These are phyloP conservation scores for Annulohypoxylon bovei DNA, from an alignment of 495 filamentous ascomycete species.

Conservation along the genomic window DNA sequence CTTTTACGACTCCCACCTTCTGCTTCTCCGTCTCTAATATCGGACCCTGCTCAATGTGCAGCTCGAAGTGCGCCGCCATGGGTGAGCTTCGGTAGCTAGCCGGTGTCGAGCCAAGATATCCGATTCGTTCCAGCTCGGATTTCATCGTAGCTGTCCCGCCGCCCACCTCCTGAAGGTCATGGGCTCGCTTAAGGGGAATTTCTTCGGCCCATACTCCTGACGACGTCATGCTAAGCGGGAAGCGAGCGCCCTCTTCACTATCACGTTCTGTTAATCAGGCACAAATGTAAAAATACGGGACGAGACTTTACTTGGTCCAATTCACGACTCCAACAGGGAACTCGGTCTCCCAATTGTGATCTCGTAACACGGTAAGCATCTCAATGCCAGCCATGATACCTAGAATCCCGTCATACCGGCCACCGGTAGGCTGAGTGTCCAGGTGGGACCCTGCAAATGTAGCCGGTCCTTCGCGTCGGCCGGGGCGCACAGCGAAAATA, in stretches of 20 bases:
- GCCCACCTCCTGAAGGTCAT: conserved; percentile 66
- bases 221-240: conserved; percentile 78
- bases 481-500: conserved; percentile 76
- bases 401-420: conserved; percentile 80
- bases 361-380: conserved; percentile 72
- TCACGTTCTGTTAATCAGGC: conserved; percentile 44
- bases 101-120: conserved; percentile 69
- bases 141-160: conserved; percentile 68
- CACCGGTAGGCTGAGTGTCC: conserved; percentile 81
- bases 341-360: conserved; percentile 73
- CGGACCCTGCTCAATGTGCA: conserved; percentile 86
- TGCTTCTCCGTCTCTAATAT: conserved; percentile 69
- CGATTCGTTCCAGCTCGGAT: conserved; percentile 73
- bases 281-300: conserved; percentile 36
- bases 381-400: conserved; percentile 79
- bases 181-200: conserved; percentile 70
- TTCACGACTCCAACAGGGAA: conserved; percentile 78
- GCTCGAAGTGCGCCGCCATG: conserved; percentile 83
- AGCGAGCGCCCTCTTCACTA: conserved; percentile 81
- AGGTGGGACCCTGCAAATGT: conserved; percentile 80
- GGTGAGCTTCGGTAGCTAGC: conserved; percentile 69
- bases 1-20: conserved; percentile 76
- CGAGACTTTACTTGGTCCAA: conserved; percentile 81
- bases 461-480: conserved; percentile 51
- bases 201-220: conserved; percentile 81